Evolutionary conservation across 148 eudicot species (phyloP).

Genomic region (Rheum nobile): DNA sequence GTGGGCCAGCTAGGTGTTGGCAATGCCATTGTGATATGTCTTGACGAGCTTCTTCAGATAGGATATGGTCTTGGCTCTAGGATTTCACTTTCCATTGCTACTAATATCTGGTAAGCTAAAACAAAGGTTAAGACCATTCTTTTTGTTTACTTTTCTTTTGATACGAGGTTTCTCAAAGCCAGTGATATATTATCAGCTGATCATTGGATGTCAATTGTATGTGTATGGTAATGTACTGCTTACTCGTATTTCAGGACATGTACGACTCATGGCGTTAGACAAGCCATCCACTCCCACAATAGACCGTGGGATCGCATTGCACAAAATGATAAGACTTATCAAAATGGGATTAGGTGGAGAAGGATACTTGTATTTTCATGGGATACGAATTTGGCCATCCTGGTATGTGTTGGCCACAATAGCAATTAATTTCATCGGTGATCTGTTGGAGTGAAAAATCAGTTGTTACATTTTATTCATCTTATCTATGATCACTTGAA

Average conservation of each 20-base stretch:
- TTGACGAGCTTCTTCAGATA: too few species aligned
- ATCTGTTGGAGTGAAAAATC: not conserved
- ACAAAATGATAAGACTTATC: slow-evolving; percentile 93
- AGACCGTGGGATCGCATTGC: slow-evolving; percentile 98
- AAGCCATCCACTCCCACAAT: slow-evolving; percentile 83
- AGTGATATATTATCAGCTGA: not conserved
- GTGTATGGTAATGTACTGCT: not conserved
- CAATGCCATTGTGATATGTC: too few species aligned
- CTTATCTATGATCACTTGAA: not conserved
- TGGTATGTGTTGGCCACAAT: slow-evolving; percentile 29
- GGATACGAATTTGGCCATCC: slow-evolving; percentile 99
- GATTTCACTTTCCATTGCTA: too few species aligned
- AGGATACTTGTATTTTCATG: slow-evolving; percentile 96
- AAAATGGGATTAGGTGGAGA: slow-evolving; percentile 99
- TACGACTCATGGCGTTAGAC: slow-evolving; percentile 97
- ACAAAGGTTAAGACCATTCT: too few species aligned
- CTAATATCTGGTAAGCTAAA: too few species aligned
- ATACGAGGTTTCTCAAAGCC: not conserved
- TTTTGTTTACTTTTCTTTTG: not conserved
- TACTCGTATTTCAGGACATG: slow-evolving; percentile 65
- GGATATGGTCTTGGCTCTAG: too few species aligned
- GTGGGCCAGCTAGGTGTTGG: too few species aligned
- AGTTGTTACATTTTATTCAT: not conserved
- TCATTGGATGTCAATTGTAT: not conserved
- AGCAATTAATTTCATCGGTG: not conserved